phyloP scores from a whole-genome alignment of 768 basidiomycete genomes.

The Collybiopsis confluens region DNA sequence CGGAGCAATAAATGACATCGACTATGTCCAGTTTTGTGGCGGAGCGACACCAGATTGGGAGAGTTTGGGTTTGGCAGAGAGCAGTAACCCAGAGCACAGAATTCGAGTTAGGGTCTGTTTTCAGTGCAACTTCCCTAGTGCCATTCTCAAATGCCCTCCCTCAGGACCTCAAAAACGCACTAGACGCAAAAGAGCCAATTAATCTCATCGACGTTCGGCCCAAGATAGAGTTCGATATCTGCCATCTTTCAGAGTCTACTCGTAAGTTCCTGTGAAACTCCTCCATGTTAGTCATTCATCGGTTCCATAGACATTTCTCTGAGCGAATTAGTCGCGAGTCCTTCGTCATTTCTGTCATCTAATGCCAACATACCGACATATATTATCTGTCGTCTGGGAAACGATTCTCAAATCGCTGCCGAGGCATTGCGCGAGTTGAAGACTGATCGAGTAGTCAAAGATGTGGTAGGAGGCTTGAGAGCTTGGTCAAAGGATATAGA shows the following conservation, averaged over 20 bases:
- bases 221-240: slow-evolving; percentile 79
- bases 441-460: slow-evolving; percentile 29
- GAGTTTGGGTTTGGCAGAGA: slow-evolving; percentile 41
- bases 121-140: not conserved
- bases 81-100: slow-evolving; percentile 37
- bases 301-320: slow-evolving; percentile 66
- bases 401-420: slow-evolving; percentile 90
- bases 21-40: slow-evolving; percentile 88
- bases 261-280: slow-evolving; percentile 44
- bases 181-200: slow-evolving; percentile 25
- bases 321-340: slow-evolving; percentile 56
- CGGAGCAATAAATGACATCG: slow-evolving; percentile 49
- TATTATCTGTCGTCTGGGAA: slow-evolving; percentile 83
- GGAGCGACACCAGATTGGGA: slow-evolving; percentile 67
- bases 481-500: slow-evolving; percentile 81
- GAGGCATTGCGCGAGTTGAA: slow-evolving; percentile 45
- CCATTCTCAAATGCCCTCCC: not conserved
- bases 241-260: slow-evolving; percentile 65
- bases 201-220: slow-evolving; percentile 78
- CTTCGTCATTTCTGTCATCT: slow-evolving; percentile 36
- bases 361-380: slow-evolving; percentile 32
- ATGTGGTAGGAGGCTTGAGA: slow-evolving; percentile 77
- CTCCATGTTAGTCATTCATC: slow-evolving; percentile 5
- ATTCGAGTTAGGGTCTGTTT: slow-evolving; percentile 37
- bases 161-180: slow-evolving; percentile 45